Conservation (phyloP, 2,329 filamentous ascomycete genomes). For the Blastomyces percursus region DNA sequence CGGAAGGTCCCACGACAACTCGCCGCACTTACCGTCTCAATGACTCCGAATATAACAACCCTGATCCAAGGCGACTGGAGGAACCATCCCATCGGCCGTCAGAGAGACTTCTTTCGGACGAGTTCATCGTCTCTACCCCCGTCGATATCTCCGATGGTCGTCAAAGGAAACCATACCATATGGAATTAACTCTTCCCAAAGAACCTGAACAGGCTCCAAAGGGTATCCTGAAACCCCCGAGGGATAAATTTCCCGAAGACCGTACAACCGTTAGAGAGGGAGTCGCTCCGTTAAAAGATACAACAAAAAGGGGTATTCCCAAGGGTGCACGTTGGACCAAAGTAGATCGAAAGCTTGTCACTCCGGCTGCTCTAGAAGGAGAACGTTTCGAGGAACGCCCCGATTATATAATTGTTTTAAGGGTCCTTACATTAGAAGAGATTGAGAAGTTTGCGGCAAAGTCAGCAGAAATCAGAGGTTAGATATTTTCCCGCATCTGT, state of each 20-base stretch:
- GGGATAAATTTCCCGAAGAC: conserved; percentile 75
- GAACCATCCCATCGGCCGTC: conserved; percentile 17
- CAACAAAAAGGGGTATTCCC: conserved; percentile 64
- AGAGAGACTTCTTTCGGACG: conserved; percentile 11
- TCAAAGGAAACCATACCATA: conserved; percentile 21
- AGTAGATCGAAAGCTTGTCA: conserved; percentile 78
- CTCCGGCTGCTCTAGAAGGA: conserved; percentile 72
- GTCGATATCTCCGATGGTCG: conserved; percentile 14
- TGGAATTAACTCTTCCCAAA: conserved; percentile 23
- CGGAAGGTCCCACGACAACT: not conserved
- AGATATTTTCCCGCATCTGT: conserved; percentile 19
- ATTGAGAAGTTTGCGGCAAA: conserved; percentile 77
- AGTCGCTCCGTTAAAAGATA: conserved; percentile 86
- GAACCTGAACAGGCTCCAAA: conserved; percentile 59
- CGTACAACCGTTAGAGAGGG: conserved; percentile 74
- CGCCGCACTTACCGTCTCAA: not conserved
- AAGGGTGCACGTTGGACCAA: conserved; percentile 83
- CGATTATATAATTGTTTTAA: conserved; percentile 84
- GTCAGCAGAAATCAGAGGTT: conserved; percentile 72
- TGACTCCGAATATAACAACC: not conserved
- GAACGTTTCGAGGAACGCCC: conserved; percentile 87
- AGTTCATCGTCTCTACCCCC: conserved; percentile 17
- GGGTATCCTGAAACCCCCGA: conserved; percentile 77
- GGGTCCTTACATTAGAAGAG: conserved; percentile 77
- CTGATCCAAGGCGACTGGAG: not conserved